A percentile compares a stretch with the other conserved stretches of the same genome.
Evolutionary conservation across 2,329 filamentous ascomycete genomes (phyloP).

Genomic region (Clathrospora elynae): DNA sequence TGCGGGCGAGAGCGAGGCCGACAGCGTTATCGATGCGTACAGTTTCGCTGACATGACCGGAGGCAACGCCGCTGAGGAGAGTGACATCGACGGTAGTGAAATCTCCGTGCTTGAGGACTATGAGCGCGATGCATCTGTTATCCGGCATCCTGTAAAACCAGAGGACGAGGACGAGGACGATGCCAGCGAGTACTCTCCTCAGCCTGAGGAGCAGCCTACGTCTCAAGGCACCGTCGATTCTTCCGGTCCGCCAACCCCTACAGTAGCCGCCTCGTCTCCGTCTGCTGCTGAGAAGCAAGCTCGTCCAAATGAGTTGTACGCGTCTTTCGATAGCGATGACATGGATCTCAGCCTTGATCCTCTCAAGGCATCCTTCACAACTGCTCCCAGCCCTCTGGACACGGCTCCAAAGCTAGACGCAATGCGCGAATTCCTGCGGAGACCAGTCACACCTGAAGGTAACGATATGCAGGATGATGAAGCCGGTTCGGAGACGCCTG

Average conservation of each 20-base stretch:
- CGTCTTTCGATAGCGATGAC: slow-evolving; percentile 57
- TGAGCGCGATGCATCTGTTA: slow-evolving; percentile 58
- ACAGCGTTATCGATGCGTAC: slow-evolving; percentile 63
- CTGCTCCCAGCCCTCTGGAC: slow-evolving; percentile 37
- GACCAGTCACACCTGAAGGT: slow-evolving; percentile 59
- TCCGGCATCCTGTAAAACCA: slow-evolving; percentile 57
- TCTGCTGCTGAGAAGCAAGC: slow-evolving; percentile 37
- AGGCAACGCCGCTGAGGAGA: slow-evolving; percentile 58
- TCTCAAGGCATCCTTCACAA: slow-evolving; percentile 55
- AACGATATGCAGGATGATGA: slow-evolving; percentile 46
- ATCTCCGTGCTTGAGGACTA: slow-evolving; percentile 51
- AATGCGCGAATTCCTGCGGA: slow-evolving; percentile 46
- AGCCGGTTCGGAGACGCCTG: slow-evolving; percentile 65
- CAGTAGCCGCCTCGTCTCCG: slow-evolving; percentile 36
- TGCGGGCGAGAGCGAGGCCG: slow-evolving; percentile 60
- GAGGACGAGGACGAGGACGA: slow-evolving; percentile 58
- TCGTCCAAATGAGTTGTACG: slow-evolving; percentile 53
- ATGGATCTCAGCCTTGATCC: slow-evolving; percentile 61
- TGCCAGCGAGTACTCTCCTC: slow-evolving; percentile 60
- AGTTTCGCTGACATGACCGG: slow-evolving; percentile 60
- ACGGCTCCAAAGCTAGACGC: slow-evolving; percentile 46
- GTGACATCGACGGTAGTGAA: slow-evolving; percentile 64
- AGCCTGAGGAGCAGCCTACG: slow-evolving; percentile 45
- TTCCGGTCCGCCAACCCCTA: slow-evolving; percentile 55
- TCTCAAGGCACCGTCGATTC: slow-evolving; percentile 47